phyloP scores from a whole-genome alignment of 768 basidiomycete species.

The Tubosaeta brunneosetosa region DNA sequence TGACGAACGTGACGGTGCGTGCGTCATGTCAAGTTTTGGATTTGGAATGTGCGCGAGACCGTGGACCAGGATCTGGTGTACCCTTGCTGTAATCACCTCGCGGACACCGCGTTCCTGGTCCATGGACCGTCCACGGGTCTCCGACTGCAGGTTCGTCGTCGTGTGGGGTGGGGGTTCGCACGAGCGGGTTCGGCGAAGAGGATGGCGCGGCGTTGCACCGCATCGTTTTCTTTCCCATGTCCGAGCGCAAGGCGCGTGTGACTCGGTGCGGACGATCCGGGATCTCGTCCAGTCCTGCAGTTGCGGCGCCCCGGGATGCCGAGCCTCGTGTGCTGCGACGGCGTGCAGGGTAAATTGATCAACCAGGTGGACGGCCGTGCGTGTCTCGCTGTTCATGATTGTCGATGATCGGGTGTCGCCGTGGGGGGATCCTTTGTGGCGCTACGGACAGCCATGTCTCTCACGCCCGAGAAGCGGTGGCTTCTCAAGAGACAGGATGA shows the following conservation, averaged over 20 bases:
- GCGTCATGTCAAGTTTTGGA: not conserved
- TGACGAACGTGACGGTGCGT: not conserved
- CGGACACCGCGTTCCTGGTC: slow-evolving; percentile 21
- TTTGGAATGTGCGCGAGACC: not conserved
- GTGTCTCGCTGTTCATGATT: not conserved
- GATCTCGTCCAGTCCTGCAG: too few species aligned
- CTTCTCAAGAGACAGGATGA: not conserved
- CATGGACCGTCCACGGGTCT: not conserved
- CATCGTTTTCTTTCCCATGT: not conserved
- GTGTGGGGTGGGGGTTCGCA: not conserved
- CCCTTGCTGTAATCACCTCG: slow-evolving; percentile 27
- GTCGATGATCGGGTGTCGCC: not conserved
- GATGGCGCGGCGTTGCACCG: not conserved
- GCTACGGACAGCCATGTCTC: not conserved
- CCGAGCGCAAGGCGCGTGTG: not conserved
- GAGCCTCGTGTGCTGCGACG: not conserved
- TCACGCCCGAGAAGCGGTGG: not conserved
- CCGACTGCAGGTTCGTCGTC: not conserved
- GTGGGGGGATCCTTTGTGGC: not conserved
- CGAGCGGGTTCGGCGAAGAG: not conserved
- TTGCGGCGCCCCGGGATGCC: not conserved
- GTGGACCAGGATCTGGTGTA: not conserved
- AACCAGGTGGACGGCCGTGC: not conserved
- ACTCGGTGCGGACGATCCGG: too few species aligned
- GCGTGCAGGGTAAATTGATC: too few species aligned